These are phyloP conservation scores for Ramaria rubella DNA, from an alignment of 768 basidiomycete species.

Conservation along the genomic window DNA sequence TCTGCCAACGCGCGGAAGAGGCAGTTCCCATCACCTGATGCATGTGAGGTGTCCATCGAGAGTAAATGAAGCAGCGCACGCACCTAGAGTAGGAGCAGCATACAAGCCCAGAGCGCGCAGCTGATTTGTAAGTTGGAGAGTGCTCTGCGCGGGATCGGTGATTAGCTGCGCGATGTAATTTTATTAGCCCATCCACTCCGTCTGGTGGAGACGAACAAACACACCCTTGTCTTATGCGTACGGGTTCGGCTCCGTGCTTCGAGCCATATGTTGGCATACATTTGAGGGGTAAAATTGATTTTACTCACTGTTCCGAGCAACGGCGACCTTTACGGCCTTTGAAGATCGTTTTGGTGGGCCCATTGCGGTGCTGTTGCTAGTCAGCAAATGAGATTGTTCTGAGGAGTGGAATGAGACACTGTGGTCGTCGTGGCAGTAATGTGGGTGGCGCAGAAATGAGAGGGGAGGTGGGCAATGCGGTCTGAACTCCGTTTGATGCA, in stretches of 20 bases:
- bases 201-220: not conserved
- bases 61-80: not conserved
- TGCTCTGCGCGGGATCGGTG: constrained; percentile 56
- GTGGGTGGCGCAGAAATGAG: not conserved
- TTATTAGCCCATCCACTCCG: not conserved
- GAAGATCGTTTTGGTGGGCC: not conserved
- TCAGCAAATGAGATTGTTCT: not conserved
- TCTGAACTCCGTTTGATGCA: not conserved
- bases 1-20: constrained; percentile 88
- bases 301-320: not conserved
- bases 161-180: constrained; percentile 12
- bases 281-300: not conserved
- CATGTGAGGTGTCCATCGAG: not conserved
- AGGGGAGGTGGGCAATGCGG: not conserved
- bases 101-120: constrained; percentile 76
- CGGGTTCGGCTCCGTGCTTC: constrained; percentile 16
- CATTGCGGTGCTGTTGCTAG: not conserved
- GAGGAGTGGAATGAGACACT: too few species aligned
- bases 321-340: not conserved
- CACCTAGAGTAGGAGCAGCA: constrained; percentile 74
- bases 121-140: constrained; percentile 61
- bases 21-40: constrained; percentile 70
- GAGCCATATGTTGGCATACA: not conserved
- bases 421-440: not conserved
- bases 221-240: constrained; percentile 14